Percentiles rank a stretch among this genome's conserved stretches.
These are phyloP conservation scores for Mycena maculata DNA, from an alignment of 768 basidiomycete species.

Conservation along the genomic window DNA sequence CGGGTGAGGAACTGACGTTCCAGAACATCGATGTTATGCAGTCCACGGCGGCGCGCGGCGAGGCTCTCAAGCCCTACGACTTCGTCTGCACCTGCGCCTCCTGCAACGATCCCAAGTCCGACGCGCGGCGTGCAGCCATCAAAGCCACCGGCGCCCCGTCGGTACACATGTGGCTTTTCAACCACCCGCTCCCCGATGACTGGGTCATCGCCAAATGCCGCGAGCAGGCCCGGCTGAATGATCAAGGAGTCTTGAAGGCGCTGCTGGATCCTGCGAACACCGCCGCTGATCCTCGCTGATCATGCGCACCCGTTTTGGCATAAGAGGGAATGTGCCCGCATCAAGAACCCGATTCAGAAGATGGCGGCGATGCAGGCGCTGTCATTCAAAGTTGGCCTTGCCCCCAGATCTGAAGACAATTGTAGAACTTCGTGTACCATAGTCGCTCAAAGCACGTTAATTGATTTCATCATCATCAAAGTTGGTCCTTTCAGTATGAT, in stretches of 20 bases:
- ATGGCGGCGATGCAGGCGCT: not conserved
- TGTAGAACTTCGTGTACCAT: no score
- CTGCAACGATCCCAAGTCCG: slow-evolving; percentile 39
- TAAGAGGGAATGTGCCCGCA: not conserved
- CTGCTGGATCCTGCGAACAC: slow-evolving; percentile 26
- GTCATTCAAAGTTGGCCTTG: no score
- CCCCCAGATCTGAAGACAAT: no score
- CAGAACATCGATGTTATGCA: slow-evolving; percentile 38
- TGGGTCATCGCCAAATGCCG: slow-evolving; percentile 19
- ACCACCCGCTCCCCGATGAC: slow-evolving; percentile 11
- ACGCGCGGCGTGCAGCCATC: slow-evolving; percentile 21
- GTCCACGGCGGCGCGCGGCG: slow-evolving; percentile 39
- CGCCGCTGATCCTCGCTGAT: no score
- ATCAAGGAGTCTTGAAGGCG: not conserved
- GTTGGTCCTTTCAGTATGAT: no score
- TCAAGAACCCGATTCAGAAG: not conserved
- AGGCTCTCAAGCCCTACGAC: slow-evolving; percentile 42
- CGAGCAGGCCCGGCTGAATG: slow-evolving; percentile 13
- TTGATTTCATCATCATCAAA: no score
- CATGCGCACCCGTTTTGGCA: slow-evolving; percentile 26
- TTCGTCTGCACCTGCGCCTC: slow-evolving; percentile 48
- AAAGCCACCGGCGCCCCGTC: not conserved
- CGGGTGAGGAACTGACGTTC: slow-evolving; percentile 48
- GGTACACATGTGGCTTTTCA: not conserved
- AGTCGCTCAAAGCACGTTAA: no score